phyloP scores from a whole-genome alignment of 2,329 filamentous ascomycete genomes.

The Penicillium hesseltinei region DNA sequence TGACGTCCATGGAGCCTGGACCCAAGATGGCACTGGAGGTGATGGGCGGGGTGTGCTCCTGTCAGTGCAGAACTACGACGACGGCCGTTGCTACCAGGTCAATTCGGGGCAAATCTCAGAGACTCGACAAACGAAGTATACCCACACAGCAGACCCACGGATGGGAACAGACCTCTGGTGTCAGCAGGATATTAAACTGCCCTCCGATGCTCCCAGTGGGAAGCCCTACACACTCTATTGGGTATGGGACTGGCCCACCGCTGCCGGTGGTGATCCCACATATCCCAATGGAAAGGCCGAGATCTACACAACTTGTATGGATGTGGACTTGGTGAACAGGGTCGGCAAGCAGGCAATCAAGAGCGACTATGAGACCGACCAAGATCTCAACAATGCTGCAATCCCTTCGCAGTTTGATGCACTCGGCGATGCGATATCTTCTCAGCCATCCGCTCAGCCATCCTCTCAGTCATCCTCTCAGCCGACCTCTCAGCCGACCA shows the following conservation, averaged over 20 bases:
- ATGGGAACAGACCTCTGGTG: slow-evolving; percentile 67
- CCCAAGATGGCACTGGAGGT: slow-evolving; percentile 72
- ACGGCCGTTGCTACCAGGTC: slow-evolving; percentile 83
- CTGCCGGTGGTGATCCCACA: slow-evolving; percentile 33
- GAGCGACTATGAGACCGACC: slow-evolving; percentile 30
- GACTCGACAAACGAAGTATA: slow-evolving; percentile 58
- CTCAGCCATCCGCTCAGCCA: neutral
- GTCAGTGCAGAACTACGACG: slow-evolving; percentile 78
- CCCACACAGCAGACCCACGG: slow-evolving; percentile 50
- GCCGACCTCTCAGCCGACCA: neutral
- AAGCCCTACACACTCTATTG: slow-evolving; percentile 81
- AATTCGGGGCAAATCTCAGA: slow-evolving; percentile 60
- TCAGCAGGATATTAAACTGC: slow-evolving; percentile 77
- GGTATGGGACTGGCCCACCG: slow-evolving; percentile 91
- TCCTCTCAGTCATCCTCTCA: neutral
- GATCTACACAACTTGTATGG: slow-evolving; percentile 52
- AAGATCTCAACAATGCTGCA: slow-evolving; percentile 40
- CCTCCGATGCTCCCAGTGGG: slow-evolving; percentile 60
- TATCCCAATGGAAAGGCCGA: slow-evolving; percentile 46
- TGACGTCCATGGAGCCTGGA: slow-evolving; percentile 75
- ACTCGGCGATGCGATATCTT: slow-evolving; percentile 16
- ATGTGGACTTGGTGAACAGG: slow-evolving; percentile 42
- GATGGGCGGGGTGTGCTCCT: slow-evolving; percentile 74
- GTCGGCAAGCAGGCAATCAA: slow-evolving; percentile 13
- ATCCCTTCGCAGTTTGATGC: slow-evolving; percentile 40